Percentiles rank a stretch among this genome's conserved stretches.
These are phyloP conservation scores for Capsicum chinense DNA, from an alignment of 257 asterid genomes.

Conservation along the genomic window DNA sequence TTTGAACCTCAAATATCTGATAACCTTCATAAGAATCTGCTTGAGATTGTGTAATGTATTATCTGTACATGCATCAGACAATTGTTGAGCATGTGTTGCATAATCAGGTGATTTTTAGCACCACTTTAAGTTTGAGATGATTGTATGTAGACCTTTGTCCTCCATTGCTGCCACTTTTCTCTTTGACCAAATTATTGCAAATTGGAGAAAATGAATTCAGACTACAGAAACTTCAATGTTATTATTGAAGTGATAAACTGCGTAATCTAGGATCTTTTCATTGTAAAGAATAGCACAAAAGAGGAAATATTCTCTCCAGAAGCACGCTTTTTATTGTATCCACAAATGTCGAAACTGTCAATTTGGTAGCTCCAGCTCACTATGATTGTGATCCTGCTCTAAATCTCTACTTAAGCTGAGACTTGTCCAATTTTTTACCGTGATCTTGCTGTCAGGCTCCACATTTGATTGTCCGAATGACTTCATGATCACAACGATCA, in stretches of 20 bases:
- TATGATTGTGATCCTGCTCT: not conserved
- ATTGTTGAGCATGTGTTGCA: not conserved
- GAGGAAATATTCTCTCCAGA: not conserved
- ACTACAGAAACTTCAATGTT: not conserved
- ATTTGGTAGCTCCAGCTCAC: not conserved
- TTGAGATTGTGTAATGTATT: not conserved
- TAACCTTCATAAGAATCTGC: not conserved
- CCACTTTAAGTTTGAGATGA: conserved; percentile 4
- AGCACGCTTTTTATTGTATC: not conserved
- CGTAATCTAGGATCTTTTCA: not conserved
- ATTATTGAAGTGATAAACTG: not conserved
- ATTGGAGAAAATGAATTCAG: not conserved
- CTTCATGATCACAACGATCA: not conserved
- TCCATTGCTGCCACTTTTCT: not conserved
- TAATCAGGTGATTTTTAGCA: not conserved
- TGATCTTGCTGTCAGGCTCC: not conserved
- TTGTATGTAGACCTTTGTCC: not conserved
- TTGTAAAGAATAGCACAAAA: not conserved
- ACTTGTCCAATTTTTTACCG: not conserved
- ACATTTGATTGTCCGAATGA: not conserved
- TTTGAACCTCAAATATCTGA: not conserved
- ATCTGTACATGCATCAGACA: not conserved
- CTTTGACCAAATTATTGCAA: not conserved
- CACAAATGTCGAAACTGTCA: not conserved
- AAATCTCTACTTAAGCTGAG: not conserved